Conservation (phyloP, 495 filamentous ascomycete species). For the Symbiotaphrina buchneri region DNA sequence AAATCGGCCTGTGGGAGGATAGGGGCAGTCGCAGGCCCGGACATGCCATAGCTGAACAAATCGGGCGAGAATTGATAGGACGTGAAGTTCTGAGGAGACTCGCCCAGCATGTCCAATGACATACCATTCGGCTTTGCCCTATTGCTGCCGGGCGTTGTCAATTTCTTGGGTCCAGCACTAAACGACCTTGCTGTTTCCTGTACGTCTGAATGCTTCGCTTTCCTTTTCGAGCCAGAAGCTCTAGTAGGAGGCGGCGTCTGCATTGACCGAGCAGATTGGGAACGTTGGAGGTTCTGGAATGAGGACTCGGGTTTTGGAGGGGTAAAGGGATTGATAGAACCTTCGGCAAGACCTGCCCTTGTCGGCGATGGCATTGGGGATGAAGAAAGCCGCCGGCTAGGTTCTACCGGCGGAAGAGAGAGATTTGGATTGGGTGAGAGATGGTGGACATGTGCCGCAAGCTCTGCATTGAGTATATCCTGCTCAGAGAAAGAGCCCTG, state of each 20-base stretch:
- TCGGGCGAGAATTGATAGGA: conserved; percentile 39
- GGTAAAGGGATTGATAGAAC: conserved; percentile 11
- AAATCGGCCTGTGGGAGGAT: conserved; percentile 39
- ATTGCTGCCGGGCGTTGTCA: conserved; percentile 3
- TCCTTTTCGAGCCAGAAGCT: conserved; percentile 18
- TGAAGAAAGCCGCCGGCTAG: conserved; percentile 28
- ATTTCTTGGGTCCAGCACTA: not conserved
- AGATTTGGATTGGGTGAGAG: conserved; percentile 27
- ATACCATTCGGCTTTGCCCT: conserved; percentile 6
- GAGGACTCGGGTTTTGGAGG: conserved; percentile 17
- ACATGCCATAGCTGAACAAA: conserved; percentile 43
- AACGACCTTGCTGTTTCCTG: conserved; percentile 11
- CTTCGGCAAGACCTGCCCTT: conserved; percentile 27
- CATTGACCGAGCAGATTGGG: conserved; percentile 29
- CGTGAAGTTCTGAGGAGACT: conserved; percentile 23
- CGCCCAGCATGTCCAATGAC: conserved; percentile 15
- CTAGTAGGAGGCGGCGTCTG: conserved; percentile 45
- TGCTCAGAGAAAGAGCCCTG: conserved; percentile 9
- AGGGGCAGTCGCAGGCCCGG: conserved; percentile 46
- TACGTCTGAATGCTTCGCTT: conserved; percentile 11
- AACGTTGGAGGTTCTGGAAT: conserved; percentile 14
- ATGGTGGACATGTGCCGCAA: conserved; percentile 33
- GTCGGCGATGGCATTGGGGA: conserved; percentile 27
- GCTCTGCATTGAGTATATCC: conserved; percentile 16
- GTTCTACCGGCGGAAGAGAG: conserved; percentile 31